Evolutionary conservation across 192 early-diverging fungal genomes (phyloP), one percentile per base, ranked within the genome.

Genomic region (Coemansia aciculifera): DNA sequence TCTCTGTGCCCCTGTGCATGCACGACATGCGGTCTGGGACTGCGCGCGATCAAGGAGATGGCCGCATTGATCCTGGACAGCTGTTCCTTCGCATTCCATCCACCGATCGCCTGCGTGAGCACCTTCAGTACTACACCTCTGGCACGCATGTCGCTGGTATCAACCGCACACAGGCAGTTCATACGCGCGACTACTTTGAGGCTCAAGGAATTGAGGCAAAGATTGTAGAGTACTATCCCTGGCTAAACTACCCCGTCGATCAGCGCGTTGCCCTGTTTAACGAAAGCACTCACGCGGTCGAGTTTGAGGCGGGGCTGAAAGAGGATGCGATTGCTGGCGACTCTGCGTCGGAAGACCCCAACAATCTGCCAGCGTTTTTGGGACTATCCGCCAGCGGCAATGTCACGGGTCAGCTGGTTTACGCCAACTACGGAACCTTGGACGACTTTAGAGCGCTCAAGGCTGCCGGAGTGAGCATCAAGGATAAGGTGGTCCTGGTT

Each of bases 301-400:
- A 57, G 29, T 90, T 82, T 65, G 85, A 87, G 40, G 89, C 89
- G 1, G 66, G 68, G 23, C 71, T 90, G 32, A 61, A 52, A 11
- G 89, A 90, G 65, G 87, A 87, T 19, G 32, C 72, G 17, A 65
- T 90, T 27, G 77, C 86, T n/a, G 86, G 85, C 21, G 89, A 90
- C 67, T 63, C 80, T 27, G 85, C 89, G 3, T 84, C 85, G 10
- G 77, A 86, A 12, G 81, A 87, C 42, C 74, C 82, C 32, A 78
- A 87, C 31, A 84, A 75, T 31, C 64, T 86, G 9, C 85, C 85
- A 0, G 74, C 89, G 2, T 90, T 90, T 67, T 88, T 88, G 66
- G 88, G 84, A 19, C 85, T 85, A 67, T 83, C 87, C 31, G 83
- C 75, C 10, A 72, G 79, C 15, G 88, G 87, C 7, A 85, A 87